Evolutionary conservation across 1,284 basidiomycete genomes (phyloP), one percentile per base, ranked within the genome.

Genomic region (Trichosporon sp.): DNA sequence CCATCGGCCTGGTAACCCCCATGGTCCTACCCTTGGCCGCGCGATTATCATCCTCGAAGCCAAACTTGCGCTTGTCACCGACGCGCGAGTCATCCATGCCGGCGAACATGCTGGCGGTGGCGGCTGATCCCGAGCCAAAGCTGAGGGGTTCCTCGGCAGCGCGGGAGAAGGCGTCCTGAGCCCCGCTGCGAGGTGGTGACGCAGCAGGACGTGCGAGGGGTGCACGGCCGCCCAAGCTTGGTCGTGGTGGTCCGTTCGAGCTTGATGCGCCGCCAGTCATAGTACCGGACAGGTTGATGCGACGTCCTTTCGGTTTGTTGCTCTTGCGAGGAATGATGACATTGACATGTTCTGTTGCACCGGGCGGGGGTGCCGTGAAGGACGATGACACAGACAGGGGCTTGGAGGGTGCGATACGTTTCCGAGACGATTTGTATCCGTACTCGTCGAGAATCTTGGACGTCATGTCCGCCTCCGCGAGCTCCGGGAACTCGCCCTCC

Each of bases 391-490:
- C 69, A 43, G 31, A 66, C 46, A 51, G 61, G 48, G 35, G 67
- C 56, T 14, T 73, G 64, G 54, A 73, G 51, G 43, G 74, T 38
- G 21, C 67, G 2, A 35, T 37, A 38, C 71, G 73, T 64, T 65
- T 70, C 21, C 71, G 75, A 1, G 70, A 69, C 0, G 81, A 73
- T 59, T 79, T 75, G 75, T 93, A 95, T 26, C 89, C 90, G 80
- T 93, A 96, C 76, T 92, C 91, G 43, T 89, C 87, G 6, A 96
- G 86, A 76, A 94, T 92, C 74, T 89, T 86, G 73, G 90, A 88
- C 77, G 94, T 92, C 11, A 90, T 89, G 4, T 88, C 88, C 72
- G 89, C 87, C 1, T 91, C 89, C 0, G 92, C 91, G 21, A 96
- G 90, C 19, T 93, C 91, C 71, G 93, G 92, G 11, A 98, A 87